Conservation (phyloP, 2,329 filamentous ascomycete species). For the Phyllosticta citriasiana region DNA sequence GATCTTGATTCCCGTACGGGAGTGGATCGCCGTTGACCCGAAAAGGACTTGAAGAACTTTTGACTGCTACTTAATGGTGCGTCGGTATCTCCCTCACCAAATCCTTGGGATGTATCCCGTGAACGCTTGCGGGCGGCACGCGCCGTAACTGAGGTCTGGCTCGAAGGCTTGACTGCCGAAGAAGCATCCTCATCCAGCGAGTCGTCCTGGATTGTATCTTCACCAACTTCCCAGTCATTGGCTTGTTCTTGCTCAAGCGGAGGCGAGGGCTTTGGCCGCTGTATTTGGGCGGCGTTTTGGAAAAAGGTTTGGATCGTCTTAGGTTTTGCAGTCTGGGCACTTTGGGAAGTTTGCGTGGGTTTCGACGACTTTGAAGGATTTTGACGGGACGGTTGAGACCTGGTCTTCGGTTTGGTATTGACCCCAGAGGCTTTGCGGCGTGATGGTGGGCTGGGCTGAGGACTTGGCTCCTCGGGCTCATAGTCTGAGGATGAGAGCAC, state of each 20-base stretch:
- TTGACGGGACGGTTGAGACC: background rate
- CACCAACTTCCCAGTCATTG: constrained; percentile 18
- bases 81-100: constrained; percentile 14
- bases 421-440: constrained; percentile 16
- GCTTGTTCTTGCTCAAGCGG: constrained; percentile 31
- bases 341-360: background rate
- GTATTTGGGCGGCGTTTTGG: constrained; percentile 33
- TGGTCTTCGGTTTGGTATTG: background rate
- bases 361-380: background rate
- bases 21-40: constrained; percentile 22
- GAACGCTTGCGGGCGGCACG: constrained; percentile 22
- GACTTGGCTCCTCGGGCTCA: constrained; percentile 17
- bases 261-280: constrained; percentile 24
- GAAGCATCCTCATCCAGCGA: constrained; percentile 19
- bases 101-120: constrained; percentile 13
- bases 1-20: constrained; percentile 18
- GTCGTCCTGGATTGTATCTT: constrained; percentile 30
- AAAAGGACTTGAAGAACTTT: constrained; percentile 34
- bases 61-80: constrained; percentile 26
- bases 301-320: constrained; percentile 42
- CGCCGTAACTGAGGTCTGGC: constrained; percentile 9
- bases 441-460: constrained; percentile 14
- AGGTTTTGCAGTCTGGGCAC: constrained; percentile 23
- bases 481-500: constrained; percentile 19
- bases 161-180: constrained; percentile 1